Evolutionary conservation across 2,329 filamentous ascomycete species (phyloP).

Genomic region (Sarocladium strictum): DNA sequence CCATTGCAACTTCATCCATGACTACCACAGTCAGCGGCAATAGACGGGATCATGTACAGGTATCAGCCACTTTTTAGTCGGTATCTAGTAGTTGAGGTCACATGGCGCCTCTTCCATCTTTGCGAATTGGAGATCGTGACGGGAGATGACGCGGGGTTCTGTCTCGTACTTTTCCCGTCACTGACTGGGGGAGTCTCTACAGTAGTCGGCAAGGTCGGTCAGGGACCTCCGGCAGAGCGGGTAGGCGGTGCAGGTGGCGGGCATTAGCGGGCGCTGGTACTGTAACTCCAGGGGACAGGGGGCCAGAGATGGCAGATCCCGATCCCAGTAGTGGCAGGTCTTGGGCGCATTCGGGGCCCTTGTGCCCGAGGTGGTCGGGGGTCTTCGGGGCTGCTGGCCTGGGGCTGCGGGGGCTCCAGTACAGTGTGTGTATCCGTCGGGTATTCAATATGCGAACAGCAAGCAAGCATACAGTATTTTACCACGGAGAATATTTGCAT

Average conservation of each 20-base stretch:
- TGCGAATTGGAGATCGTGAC: conserved; percentile 4
- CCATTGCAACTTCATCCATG: neutral
- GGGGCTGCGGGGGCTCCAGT: too few species aligned
- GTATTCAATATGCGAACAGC: too few species aligned
- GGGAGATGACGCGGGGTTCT: too few species aligned
- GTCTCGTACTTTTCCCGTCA: neutral
- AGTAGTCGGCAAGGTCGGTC: neutral
- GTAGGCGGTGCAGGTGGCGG: too few species aligned
- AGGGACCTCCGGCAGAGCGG: neutral
- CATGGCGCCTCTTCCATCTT: too few species aligned
- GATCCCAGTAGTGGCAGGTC: neutral
- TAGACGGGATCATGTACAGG: neutral
- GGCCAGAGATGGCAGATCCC: neutral
- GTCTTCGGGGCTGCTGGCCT: neutral
- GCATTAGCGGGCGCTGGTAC: too few species aligned
- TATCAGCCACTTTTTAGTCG: neutral
- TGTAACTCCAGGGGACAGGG: neutral
- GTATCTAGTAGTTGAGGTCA: neutral
- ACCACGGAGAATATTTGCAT: too few species aligned
- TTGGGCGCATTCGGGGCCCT: neutral
- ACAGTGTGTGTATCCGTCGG: too few species aligned
- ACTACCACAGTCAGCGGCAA: neutral
- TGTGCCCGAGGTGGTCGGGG: conserved; percentile 4
- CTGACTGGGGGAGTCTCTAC: neutral
- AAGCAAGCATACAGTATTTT: too few species aligned